A percentile compares a stretch with the other conserved stretches of the same genome.
Conservation (phyloP, 2,329 filamentous ascomycete species). For the Phialophora macrospora region DNA sequence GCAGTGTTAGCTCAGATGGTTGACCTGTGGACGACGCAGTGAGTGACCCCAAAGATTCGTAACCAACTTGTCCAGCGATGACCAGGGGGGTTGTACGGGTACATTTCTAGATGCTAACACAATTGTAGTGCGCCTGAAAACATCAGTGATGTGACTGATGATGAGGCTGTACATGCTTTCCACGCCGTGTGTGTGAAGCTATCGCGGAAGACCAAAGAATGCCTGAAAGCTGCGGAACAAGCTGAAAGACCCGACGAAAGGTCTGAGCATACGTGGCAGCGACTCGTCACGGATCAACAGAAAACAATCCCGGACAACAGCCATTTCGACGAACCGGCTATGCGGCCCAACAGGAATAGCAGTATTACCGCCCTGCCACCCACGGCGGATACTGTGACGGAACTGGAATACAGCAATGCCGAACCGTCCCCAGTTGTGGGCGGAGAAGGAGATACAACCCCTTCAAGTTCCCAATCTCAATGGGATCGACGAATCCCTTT, state of each 20-base stretch:
- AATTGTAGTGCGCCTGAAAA: conserved; percentile 44
- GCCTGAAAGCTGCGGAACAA: conserved; percentile 53
- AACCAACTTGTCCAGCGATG: not conserved
- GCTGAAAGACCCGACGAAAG: conserved; percentile 54
- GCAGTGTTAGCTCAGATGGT: conserved; percentile 79
- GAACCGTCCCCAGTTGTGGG: conserved; percentile 22
- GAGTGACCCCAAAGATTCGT: not conserved
- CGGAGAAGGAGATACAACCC: conserved; percentile 50
- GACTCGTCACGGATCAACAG: conserved; percentile 56
- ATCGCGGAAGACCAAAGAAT: conserved; percentile 52
- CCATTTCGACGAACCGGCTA: conserved; percentile 29
- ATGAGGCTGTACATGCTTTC: conserved; percentile 50
- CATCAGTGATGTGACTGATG: conserved; percentile 47
- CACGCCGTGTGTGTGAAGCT: conserved; percentile 51
- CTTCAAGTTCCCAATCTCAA: conserved; percentile 50
- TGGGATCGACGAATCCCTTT: conserved; percentile 53
- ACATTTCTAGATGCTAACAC: not conserved
- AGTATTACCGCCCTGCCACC: conserved; percentile 39
- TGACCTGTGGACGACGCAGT: conserved; percentile 57
- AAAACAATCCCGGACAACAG: conserved; percentile 35
- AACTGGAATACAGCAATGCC: conserved; percentile 16
- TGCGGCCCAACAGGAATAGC: conserved; percentile 14
- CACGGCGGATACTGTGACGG: conserved; percentile 27
- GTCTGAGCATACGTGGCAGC: conserved; percentile 56
- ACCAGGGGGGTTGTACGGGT: not conserved